phyloP scores from a whole-genome alignment of 176 grass and related monocot genomes.

The Poa annua region DNA sequence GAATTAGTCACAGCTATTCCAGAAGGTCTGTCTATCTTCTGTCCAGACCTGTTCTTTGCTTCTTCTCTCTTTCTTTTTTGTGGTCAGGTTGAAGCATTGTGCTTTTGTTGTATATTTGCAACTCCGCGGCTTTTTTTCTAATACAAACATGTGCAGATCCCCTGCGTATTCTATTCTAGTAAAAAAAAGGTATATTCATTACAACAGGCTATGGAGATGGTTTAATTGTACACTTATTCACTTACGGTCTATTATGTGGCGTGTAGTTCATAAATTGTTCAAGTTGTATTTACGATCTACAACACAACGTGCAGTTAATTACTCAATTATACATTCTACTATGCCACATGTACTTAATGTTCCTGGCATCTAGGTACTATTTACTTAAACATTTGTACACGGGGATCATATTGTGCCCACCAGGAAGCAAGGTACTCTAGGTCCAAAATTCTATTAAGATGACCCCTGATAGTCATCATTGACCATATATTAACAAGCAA shows the following conservation, averaged over 20 bases:
- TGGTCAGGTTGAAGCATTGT: not conserved
- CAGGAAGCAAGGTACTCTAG: constrained; percentile 27
- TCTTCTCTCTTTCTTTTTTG: not conserved
- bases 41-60: not conserved
- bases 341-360: not conserved
- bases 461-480: constrained; percentile 11
- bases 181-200: not conserved
- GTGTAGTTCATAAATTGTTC: not conserved
- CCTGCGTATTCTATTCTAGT: not conserved
- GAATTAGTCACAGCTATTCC: not conserved
- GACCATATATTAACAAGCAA: constrained; percentile 22
- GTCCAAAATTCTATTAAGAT: constrained; percentile 17
- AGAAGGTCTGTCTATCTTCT: not conserved
- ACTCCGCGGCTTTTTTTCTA: not conserved
- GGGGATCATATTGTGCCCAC: not conserved
- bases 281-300: not conserved
- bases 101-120: not conserved
- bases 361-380: not conserved
- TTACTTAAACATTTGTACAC: not conserved
- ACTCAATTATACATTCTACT: not conserved
- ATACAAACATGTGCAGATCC: constrained; percentile 3
- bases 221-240: not conserved
- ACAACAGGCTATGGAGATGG: not conserved
- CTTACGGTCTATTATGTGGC: not conserved
- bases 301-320: not conserved